These are phyloP conservation scores for Melampsora larici-populina DNA, from an alignment of 1,284 basidiomycete species.

Conservation along the genomic window DNA sequence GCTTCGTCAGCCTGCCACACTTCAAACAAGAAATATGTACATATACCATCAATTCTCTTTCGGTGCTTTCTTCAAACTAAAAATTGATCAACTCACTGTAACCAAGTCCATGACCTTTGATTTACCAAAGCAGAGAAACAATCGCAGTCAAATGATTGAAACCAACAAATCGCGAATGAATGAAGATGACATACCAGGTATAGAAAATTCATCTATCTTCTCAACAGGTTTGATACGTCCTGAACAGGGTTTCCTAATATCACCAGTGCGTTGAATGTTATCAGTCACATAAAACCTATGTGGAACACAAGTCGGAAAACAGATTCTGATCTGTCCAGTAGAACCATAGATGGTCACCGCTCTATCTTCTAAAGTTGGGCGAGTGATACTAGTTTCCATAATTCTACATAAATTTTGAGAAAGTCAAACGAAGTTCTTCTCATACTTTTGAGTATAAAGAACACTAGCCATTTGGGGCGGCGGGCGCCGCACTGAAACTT, in stretches of 20 bases:
- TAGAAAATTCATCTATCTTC: not conserved
- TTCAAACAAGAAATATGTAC: conserved; percentile 48
- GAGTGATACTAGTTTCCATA: conserved; percentile 20
- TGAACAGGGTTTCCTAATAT: not conserved
- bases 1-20: conserved; percentile 56
- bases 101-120: not conserved
- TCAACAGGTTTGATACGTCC: not conserved
- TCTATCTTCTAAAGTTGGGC: conserved; percentile 11
- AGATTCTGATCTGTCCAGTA: conserved; percentile 30
- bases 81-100: not conserved
- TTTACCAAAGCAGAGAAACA: not conserved
- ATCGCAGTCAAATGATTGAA: not conserved
- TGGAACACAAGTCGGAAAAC: not conserved
- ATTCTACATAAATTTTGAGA: not conserved
- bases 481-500: too few species aligned
- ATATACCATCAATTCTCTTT: not conserved
- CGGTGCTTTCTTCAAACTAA: too few species aligned
- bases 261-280: not conserved
- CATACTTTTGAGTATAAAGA: not conserved
- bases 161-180: not conserved
- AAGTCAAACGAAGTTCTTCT: not conserved
- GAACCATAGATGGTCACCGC: conserved; percentile 37
- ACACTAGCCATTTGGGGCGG: too few species aligned
- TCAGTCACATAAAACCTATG: not conserved
- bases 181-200: not conserved